A percentile compares a stretch with the other conserved stretches of the same genome.
phyloP scores from a whole-genome alignment of 2,329 filamentous ascomycete genomes.

The Tolypocladium nubicola region DNA sequence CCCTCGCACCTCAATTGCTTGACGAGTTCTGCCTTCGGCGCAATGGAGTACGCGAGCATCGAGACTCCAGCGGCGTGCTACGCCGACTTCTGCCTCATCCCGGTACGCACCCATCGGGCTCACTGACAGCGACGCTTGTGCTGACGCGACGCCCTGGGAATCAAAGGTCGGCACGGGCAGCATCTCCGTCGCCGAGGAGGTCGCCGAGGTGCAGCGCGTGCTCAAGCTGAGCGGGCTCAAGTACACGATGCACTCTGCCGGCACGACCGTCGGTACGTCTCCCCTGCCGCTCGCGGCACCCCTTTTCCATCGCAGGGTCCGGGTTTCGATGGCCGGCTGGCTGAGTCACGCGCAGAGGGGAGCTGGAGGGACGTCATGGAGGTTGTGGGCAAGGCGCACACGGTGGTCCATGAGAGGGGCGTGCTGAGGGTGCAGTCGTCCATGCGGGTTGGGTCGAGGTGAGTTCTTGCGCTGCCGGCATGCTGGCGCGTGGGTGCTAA shows the following conservation, averaged over 20 bases:
- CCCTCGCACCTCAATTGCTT: not conserved
- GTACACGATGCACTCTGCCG: constrained; percentile 86
- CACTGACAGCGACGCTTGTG: not conserved
- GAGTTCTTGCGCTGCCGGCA: constrained; percentile 14
- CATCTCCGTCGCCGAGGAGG: constrained; percentile 67
- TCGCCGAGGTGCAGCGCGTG: constrained; percentile 80
- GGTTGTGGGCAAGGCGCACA: constrained; percentile 78
- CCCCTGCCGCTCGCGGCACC: not conserved
- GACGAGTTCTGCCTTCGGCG: not conserved
- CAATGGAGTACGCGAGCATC: constrained; percentile 36
- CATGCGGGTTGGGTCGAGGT: constrained; percentile 76
- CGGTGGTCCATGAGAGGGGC: constrained; percentile 65
- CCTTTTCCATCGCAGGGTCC: too few relatives aligned
- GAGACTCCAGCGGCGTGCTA: constrained; percentile 65
- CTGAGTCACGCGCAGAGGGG: constrained; percentile 52
- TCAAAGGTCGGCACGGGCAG: constrained; percentile 66
- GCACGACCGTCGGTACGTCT: constrained; percentile 75
- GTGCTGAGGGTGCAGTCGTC: constrained; percentile 77
- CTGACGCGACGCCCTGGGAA: not conserved
- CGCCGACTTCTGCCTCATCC: constrained; percentile 87
- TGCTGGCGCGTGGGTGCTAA: not conserved
- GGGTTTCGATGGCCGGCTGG: too few relatives aligned
- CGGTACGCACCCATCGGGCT: constrained; percentile 35
- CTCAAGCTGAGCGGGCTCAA: constrained; percentile 71
- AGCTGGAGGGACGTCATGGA: constrained; percentile 81